A percentile compares a stretch with the other conserved stretches of the same genome.
Evolutionary conservation across 345 rosid species (phyloP).

Genomic region (Adansonia digitata): DNA sequence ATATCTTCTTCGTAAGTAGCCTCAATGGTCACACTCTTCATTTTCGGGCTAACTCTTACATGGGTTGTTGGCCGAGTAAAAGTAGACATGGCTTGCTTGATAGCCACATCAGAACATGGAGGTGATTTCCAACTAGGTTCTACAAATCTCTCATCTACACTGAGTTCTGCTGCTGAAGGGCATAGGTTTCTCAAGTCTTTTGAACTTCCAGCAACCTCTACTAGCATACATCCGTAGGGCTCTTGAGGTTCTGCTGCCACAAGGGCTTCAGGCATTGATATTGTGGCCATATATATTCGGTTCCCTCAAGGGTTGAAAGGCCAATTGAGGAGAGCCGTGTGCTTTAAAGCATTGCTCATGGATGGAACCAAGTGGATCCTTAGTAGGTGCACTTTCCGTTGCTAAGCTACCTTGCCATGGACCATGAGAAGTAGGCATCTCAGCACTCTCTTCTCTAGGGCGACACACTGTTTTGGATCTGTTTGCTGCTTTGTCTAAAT

Average conservation of each 20-base stretch:
- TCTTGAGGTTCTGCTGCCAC: slow-evolving; percentile 38
- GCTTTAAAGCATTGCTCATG: slow-evolving; percentile 26
- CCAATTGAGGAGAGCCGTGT: slow-evolving; percentile 37
- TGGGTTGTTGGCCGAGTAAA: slow-evolving; percentile 23
- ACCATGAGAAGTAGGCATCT: slow-evolving; percentile 73
- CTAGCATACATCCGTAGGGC: slow-evolving; percentile 55
- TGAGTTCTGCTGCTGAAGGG: slow-evolving; percentile 39
- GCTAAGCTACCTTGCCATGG: slow-evolving; percentile 63
- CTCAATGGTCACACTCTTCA: slow-evolving; percentile 50
- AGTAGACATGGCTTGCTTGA: slow-evolving; percentile 22
- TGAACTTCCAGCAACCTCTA: slow-evolving; percentile 77
- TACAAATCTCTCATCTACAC: slow-evolving; percentile 44
- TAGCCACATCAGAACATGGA: slow-evolving; percentile 14
- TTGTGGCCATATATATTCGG: slow-evolving; percentile 32
- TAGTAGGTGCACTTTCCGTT: slow-evolving; percentile 34
- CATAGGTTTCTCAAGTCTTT: slow-evolving; percentile 80
- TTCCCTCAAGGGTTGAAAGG: slow-evolving; percentile 28
- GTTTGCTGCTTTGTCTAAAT: slow-evolving; percentile 26
- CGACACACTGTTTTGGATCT: slow-evolving; percentile 41
- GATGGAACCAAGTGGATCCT: slow-evolving; percentile 32
- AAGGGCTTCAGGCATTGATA: slow-evolving; percentile 43
- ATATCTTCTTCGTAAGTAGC: slow-evolving; percentile 77
- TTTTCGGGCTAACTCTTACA: slow-evolving; percentile 28
- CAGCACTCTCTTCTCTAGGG: slow-evolving; percentile 62
- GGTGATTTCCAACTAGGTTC: slow-evolving; percentile 46